Base-by-base conservation (phyloP, 2,329 filamentous ascomycete genomes). In the Sporothrix globosa region DNA sequence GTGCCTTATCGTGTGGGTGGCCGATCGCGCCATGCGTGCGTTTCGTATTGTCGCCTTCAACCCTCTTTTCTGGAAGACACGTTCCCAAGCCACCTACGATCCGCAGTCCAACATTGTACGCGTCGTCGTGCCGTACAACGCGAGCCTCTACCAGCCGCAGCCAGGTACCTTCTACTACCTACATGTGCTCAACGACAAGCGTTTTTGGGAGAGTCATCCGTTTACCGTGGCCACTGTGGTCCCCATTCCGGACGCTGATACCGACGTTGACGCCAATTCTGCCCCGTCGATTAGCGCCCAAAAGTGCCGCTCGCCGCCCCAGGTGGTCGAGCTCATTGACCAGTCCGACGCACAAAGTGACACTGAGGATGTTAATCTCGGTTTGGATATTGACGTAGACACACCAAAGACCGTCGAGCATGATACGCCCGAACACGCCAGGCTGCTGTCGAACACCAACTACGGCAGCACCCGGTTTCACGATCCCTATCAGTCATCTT, bases 151-250 rank as follows among this genome's bases (percentile, higher is more conserved):
- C 63, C 69, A 75, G 17, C 79, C 80, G 0, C 65, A 72, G 0
- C 79, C 82, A 0, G 83, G 83, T 0, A 83, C 81, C 0, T 84
- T 78, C 72, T 85, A 82, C 73, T 85, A 83, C 70, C 73, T 85
- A 0, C 80, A 82, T 53, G 75, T 82, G 2, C 78, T 84, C 9
- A 77, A 80, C 70, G 79, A 79, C 39, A 67, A 73, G 17, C 76
- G 78, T 1, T 80, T 79, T 69, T 85, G 83, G 83, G 82, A 85
- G 70, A 84, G 81, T 70, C 83, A 85, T 48, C 83, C 83, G 0
- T 85, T 85, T 60, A 85, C 83, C 0, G 80, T 85, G 19, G 82
- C 82, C 0, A 69, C 71, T 3, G 71, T 73, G 13, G 21, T 53
- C 13, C 58, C 53, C 3, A 17, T 44, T 44, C 11, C 41, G 11